Evolutionary conservation across 805 yeast genomes (phyloP), one percentile per base, ranked within the genome.

Genomic region (Cyberlindnera amylophila): DNA sequence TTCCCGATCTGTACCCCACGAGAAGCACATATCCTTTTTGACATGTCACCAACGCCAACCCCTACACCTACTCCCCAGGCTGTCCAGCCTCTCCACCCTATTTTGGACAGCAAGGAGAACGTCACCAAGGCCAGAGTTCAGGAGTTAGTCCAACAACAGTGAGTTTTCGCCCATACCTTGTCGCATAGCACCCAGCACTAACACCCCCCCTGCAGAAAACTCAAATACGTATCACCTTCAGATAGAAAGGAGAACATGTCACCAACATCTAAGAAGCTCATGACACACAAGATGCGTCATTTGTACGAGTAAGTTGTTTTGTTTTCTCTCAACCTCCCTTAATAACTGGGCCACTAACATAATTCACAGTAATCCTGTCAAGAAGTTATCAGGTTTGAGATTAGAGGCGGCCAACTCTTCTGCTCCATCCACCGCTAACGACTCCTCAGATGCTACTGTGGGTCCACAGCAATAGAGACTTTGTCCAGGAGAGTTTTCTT

Each of bases 181-280:
- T 24, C 23, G 16, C 8, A 19, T 8, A 14, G 29, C 15, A 3
- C 7, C 14, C 5, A 27, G 10, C 19, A 30, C 32, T 30, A 6
- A 4, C 16, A 2, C 12, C 3, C 19, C 12, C 3, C 19, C 8
- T 8, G 12, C 32, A 58, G 62, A 37, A 58, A 58, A 39, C 49
- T 58, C 14, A 47, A 58, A 41, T 58, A 58, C 33, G 54, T 58
- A 15, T 58, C 62, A 6, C 62, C 62, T 19, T 57, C 61, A 2
- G 62, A 58, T 32, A 50, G 48, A 34, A 50, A 45, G 11, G 62
- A 58, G 44, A 58, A 57, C 43, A 27, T 58, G 38, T 57, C 61
- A 1, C 62, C 62, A 39, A 57, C 60, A 7, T 57, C 61, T 3
- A 58, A 54, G 47, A 58, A 58, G 38, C 42, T 58, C 21, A 44